phyloP scores from a whole-genome alignment of 2,329 filamentous ascomycete species.

The Hymenoscyphus scutula region DNA sequence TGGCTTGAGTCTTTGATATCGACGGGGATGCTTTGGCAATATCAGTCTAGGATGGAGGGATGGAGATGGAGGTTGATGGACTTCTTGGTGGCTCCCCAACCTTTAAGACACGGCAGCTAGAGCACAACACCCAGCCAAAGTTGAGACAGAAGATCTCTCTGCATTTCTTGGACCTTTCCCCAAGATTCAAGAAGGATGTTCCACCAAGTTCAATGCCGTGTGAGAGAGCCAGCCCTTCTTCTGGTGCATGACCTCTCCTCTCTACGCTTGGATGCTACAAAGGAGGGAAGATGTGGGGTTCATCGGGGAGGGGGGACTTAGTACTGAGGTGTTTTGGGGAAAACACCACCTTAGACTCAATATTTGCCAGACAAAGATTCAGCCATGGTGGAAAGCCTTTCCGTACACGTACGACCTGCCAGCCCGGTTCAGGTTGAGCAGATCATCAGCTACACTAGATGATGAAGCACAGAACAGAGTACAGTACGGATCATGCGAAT shows the following conservation, averaged over 20 bases:
- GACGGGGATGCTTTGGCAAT: not conserved
- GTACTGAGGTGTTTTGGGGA: not conserved
- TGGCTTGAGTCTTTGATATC: not conserved
- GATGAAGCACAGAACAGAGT: too few relatives aligned
- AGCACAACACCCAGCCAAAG: not conserved
- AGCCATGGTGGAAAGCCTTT: not conserved
- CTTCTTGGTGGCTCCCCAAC: not conserved
- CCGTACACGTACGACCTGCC: not conserved
- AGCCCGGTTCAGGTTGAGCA: not conserved
- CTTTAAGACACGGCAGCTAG: not conserved
- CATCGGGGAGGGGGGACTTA: not conserved
- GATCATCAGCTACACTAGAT: not conserved
- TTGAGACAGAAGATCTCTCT: not conserved
- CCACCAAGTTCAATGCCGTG: not conserved
- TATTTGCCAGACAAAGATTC: not conserved
- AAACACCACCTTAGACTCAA: constrained; percentile 1
- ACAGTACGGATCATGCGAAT: not conserved
- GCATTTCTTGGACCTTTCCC: not conserved
- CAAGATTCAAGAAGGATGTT: not conserved
- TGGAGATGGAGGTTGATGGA: not conserved
- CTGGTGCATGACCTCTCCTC: not conserved
- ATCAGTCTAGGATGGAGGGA: not conserved
- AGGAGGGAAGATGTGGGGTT: not conserved
- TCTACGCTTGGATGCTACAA: not conserved
- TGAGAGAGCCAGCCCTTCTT: not conserved